phyloP scores from a whole-genome alignment of 2,329 filamentous ascomycete genomes.

The Cytospora leucostoma region DNA sequence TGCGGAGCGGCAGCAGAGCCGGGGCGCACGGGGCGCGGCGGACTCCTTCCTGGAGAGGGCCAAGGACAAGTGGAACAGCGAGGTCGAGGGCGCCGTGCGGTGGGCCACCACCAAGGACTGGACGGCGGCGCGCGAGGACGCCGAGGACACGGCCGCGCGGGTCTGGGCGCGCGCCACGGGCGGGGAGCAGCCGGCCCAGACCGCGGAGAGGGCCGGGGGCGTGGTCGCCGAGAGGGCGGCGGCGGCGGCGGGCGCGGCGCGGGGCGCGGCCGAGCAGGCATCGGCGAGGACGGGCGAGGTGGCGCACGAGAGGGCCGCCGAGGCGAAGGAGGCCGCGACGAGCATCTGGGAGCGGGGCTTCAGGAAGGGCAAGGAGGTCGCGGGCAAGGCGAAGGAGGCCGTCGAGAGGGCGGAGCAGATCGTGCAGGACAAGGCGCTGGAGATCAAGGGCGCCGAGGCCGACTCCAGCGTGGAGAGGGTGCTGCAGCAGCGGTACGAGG shows the following conservation, averaged over 20 bases:
- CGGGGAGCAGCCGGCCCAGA: constrained; percentile 38
- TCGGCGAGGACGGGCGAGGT: constrained; percentile 35
- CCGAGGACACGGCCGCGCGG: constrained; percentile 52
- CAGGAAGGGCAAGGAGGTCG: constrained; percentile 44
- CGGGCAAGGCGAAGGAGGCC: constrained; percentile 41
- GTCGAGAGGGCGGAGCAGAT: constrained; percentile 42
- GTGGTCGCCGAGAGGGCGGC: constrained; percentile 25
- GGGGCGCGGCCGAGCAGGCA: constrained; percentile 28
- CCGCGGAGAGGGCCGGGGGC: constrained; percentile 35
- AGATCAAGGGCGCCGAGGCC: constrained; percentile 32
- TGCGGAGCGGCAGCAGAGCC: constrained; percentile 10
- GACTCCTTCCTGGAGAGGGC: constrained; percentile 63
- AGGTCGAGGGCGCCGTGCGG: constrained; percentile 66
- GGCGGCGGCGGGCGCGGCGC: constrained; percentile 31
- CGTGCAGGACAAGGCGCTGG: constrained; percentile 33
- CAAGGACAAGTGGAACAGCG: constrained; percentile 78
- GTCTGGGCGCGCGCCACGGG: constrained; percentile 46
- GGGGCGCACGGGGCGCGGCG: constrained; percentile 30
- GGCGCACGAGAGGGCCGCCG: constrained; percentile 35
- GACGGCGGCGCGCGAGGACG: constrained; percentile 59
- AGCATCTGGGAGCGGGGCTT: constrained; percentile 45
- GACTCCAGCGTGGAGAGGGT: constrained; percentile 49
- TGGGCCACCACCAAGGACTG: constrained; percentile 69
- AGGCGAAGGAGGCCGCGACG: constrained; percentile 42
- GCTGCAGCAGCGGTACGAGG: constrained; percentile 51